Percentiles rank a stretch among this genome's conserved stretches.
These are phyloP conservation scores for Citropsis articulata DNA, from an alignment of 345 rosid species.

Conservation along the genomic window DNA sequence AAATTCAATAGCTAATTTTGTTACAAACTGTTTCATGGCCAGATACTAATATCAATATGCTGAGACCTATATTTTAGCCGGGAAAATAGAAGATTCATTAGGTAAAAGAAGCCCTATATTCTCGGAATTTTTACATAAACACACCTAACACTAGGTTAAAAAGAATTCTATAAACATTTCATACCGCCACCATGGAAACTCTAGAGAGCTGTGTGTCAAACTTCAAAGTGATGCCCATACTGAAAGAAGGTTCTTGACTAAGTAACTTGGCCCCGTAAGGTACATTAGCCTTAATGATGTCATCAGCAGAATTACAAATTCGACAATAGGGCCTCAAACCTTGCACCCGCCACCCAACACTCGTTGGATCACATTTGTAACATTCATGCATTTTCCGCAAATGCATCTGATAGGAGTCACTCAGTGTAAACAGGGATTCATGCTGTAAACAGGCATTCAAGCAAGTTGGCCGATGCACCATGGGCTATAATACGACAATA, in stretches of 20 bases:
- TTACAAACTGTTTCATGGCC: background rate
- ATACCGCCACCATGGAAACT: background rate
- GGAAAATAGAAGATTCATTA: background rate
- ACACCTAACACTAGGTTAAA: background rate
- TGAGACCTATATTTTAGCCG: no score
- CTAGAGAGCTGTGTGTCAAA: constrained; percentile 51
- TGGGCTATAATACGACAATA: no score
- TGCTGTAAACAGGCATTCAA: no score
- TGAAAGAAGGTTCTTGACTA: constrained; percentile 78
- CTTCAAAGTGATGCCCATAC: constrained; percentile 75
- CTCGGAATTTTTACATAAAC: background rate
- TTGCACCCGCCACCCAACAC: constrained; percentile 50
- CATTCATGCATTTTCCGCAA: background rate
- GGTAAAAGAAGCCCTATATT: background rate
- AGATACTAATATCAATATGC: no score
- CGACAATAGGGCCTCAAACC: constrained; percentile 77
- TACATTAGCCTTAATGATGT: background rate
- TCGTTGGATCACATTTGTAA: constrained; percentile 50
- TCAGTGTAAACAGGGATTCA: no score
- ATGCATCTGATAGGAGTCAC: no score
- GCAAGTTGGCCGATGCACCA: no score
- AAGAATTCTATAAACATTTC: background rate
- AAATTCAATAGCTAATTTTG: no score
- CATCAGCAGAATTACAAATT: constrained; percentile 53
- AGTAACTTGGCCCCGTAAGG: constrained; percentile 84